phyloP scores from a whole-genome alignment of 495 filamentous ascomycete species.

The Amorphotheca resinae region DNA sequence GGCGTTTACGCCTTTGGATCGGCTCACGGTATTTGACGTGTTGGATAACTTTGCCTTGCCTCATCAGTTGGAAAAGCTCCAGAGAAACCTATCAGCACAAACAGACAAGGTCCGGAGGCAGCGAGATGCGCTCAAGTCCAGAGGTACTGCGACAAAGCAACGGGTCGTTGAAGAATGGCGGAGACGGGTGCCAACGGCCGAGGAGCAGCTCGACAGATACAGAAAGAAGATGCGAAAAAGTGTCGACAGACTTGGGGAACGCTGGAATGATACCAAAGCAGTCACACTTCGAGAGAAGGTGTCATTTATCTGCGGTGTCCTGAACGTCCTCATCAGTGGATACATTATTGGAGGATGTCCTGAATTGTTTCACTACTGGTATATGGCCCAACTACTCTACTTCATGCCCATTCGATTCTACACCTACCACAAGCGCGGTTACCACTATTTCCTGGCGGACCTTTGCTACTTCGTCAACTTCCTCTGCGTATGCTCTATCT shows the following conservation, averaged over 20 bases:
- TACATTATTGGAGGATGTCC: conserved; percentile 83
- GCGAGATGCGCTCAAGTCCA: conserved; percentile 39
- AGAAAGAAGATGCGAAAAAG: conserved; percentile 69
- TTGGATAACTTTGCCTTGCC: conserved; percentile 88
- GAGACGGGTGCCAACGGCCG: conserved; percentile 65
- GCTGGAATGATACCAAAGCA: conserved; percentile 78
- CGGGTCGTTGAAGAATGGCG: conserved; percentile 82
- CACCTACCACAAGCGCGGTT: conserved; percentile 78
- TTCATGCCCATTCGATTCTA: conserved; percentile 95
- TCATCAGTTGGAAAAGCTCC: conserved; percentile 77
- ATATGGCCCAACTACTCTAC: conserved; percentile 70
- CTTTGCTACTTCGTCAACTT: conserved; percentile 98
- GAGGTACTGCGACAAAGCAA: conserved; percentile 29
- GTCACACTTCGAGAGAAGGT: conserved; percentile 89
- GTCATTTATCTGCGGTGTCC: conserved; percentile 88
- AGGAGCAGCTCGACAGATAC: conserved; percentile 89
- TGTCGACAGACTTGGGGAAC: conserved; percentile 73
- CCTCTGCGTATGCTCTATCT: conserved; percentile 67
- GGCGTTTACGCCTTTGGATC: conserved; percentile 73
- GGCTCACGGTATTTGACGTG: conserved; percentile 81
- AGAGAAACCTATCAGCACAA: conserved; percentile 65
- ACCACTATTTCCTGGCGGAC: conserved; percentile 95
- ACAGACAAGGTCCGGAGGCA: conserved; percentile 75
- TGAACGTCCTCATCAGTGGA: conserved; percentile 94
- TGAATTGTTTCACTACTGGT: conserved; percentile 85